Base-by-base conservation (phyloP, 164 flowering plant genomes). In the Umbilicus rupestris region DNA sequence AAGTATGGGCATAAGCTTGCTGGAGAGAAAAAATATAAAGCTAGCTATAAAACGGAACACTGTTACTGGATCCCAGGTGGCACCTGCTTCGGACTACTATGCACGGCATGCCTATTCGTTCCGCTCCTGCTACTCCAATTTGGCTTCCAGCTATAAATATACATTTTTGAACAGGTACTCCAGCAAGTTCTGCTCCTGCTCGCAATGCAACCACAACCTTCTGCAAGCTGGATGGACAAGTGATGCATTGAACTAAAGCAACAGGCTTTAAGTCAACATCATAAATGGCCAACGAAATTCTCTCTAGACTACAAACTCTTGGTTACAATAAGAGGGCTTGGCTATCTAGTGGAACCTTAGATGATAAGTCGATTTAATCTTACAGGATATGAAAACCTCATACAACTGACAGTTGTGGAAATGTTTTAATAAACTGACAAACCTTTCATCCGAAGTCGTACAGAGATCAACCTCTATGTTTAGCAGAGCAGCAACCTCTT, bases 401-500 rank as follows among this genome's bases (percentile, higher is more conserved):
- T 49, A 14, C 26, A n/a, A 55, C 33, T 28, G 60, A 33, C 31
- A 55, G 29, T 28, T 19, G 26, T 55, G 17, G 5, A 28, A 14
- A 55, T 55, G 31, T 55, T 16, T 55, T 16, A 50, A 22, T 44
- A 30, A 64, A 41, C 4, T 22, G 24, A 72, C 79, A 22, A 66
- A 89, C 98, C 92, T 89, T 80, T 89, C 96, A 79, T 80, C 52
- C 70, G 87, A 66, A 71, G 62, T 79, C 9, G 85, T 82, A 73
- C 82, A 86, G 62, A 94, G 70, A 10, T 86, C 89, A 52, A 94
- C 91, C 71, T 83, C 84, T 71, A 94, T 68, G 74, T 90, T 91
- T 62, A 90, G 82, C 80, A 83, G 39, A 15, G 98, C 85, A 52
- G 97, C 91, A 74, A 94, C 97, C 79, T 94, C 92, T 76, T 83